A percentile compares a stretch with the other conserved stretches of the same genome.
These are phyloP conservation scores for Pythium vanterpoolii DNA, from an alignment of 352 stramenopile species.

Conservation along the genomic window DNA sequence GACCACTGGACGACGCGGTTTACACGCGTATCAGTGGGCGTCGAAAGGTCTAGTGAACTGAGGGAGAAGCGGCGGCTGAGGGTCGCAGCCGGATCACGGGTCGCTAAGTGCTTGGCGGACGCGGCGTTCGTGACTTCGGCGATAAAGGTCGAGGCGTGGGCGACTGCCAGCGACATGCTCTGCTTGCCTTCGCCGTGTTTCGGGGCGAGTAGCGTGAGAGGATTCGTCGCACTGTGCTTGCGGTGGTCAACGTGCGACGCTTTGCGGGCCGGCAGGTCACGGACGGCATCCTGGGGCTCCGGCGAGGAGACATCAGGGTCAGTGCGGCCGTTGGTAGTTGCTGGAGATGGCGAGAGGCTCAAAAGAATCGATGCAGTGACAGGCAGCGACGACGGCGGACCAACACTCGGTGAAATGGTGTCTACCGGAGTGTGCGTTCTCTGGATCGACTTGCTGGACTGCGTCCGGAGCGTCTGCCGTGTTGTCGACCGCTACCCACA, in stretches of 20 bases:
- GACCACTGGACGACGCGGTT: slow-evolving; percentile 6
- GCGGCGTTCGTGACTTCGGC: background rate
- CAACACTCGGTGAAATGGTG: background rate
- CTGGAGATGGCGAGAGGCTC: background rate
- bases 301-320: background rate
- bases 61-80: slow-evolving; percentile 44
- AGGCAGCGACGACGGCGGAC: background rate
- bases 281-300: background rate
- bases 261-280: background rate
- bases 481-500: background rate
- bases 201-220: background rate
- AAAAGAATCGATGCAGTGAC: slow-evolving; percentile 11
- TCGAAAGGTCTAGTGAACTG: slow-evolving; percentile 22
- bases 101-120: background rate
- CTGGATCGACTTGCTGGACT: slow-evolving; percentile 3
- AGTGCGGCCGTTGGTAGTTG: background rate
- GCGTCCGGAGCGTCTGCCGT: slow-evolving; percentile 10
- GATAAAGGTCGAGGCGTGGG: slow-evolving; percentile 12
- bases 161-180: slow-evolving; percentile 7
- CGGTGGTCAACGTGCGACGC: background rate
- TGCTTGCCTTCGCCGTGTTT: background rate
- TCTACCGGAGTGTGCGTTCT: background rate
- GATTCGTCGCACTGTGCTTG: slow-evolving; percentile 18
- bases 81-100: slow-evolving; percentile 8
- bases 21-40: background rate